Evolutionary conservation across 148 eudicot genomes (phyloP), one percentile per base, ranked within the genome.

Genomic region (Fagopyrum homotropicum): DNA sequence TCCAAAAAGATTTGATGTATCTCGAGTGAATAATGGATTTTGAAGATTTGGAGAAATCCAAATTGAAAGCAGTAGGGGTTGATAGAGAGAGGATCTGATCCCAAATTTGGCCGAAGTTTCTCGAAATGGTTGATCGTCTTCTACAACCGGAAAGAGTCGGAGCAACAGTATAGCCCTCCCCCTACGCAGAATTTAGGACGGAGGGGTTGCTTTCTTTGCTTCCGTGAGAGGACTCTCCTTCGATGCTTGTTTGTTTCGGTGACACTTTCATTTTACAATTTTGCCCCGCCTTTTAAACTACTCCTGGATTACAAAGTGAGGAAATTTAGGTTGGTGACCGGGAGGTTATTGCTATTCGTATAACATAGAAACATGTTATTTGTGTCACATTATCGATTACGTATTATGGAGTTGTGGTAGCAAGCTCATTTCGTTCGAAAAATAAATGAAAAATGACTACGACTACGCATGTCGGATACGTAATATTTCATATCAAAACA

Each of bases 41-140:
- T n/a, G 17, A 55, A 55, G 59, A 55, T 14, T 17, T n/a, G 61
- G 29, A 56, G 29, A 56, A 56, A 56, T 17, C 61, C 2, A 17
- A 56, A n/a, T 56, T 26, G 61, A 56, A 56, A 56, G 9, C 56
- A 51, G 56, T 15, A 51, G 40, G 52, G 10, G 52, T 49, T 49
- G 52, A 49, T 49, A 49, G 61, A 56, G 61, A 56, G 61, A 56
- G 61, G 61, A 56, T 56, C 61, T 22, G 61, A 56, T n/a, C 61
- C 61, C 61, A 6, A 56, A 17, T 56, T 56, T 56, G 26, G 17
- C 26, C 2, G 26, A 56, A 56, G 19, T 16, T 15, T 14, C 7
- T 6, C 19, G 59, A n/a, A 56, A 17, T 17, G 7, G 7, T n/a
- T 56, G 61, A 56, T 56, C 61, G 61, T 56, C 61, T 6, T 56